Conservation (phyloP, 2,329 filamentous ascomycete species). For the Colletotrichum limetticola region DNA sequence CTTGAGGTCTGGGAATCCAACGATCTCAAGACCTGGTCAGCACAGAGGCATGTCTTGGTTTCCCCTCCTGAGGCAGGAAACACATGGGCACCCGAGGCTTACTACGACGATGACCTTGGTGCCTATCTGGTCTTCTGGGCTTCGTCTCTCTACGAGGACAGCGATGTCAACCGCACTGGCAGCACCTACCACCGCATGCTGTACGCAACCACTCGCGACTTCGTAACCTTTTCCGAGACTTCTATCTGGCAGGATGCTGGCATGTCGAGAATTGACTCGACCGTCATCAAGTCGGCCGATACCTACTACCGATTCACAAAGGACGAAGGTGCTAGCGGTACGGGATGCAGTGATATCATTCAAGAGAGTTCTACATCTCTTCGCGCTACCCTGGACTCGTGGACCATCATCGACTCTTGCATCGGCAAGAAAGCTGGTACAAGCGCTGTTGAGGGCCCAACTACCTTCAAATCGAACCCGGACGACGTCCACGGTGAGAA, state of each 20-base stretch:
- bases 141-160: constrained; percentile 51
- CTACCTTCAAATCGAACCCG: constrained; percentile 61
- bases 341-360: constrained; percentile 65
- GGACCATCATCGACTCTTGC: constrained; percentile 57
- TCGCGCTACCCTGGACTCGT: constrained; percentile 51
- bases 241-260: constrained; percentile 63
- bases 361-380: constrained; percentile 58
- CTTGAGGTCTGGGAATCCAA: constrained; percentile 64
- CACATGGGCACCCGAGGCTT: constrained; percentile 65
- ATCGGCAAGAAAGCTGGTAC: constrained; percentile 63
- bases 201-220: constrained; percentile 61
- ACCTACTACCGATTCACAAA: constrained; percentile 66
- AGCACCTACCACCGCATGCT: constrained; percentile 63
- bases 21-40: constrained; percentile 62
- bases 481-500: constrained; percentile 61
- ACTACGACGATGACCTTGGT: constrained; percentile 55
- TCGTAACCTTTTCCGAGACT: constrained; percentile 59
- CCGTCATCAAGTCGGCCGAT: constrained; percentile 54
- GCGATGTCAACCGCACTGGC: constrained; percentile 53
- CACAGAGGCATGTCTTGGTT: constrained; percentile 60
- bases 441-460: constrained; percentile 61
- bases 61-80: constrained; percentile 61
- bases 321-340: constrained; percentile 58
- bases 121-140: constrained; percentile 60
- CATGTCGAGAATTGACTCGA: constrained; percentile 63